Evolutionary conservation across 1,139 yeast species (phyloP), one percentile per base, ranked within the genome.

Genomic region (Scheffersomyces lignicola): DNA sequence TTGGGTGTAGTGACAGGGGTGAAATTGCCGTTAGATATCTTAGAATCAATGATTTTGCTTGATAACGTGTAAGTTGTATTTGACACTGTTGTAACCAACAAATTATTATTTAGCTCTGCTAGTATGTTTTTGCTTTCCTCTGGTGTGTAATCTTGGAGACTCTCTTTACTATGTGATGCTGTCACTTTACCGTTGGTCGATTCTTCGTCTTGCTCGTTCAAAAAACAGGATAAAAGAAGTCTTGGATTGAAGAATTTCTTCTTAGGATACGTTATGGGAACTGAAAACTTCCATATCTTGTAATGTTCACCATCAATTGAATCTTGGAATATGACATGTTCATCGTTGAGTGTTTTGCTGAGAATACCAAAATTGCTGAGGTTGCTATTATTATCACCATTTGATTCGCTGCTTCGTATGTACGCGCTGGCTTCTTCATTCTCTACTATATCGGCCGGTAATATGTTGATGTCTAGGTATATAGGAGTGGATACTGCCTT

Each of bases 241-340:
- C 47, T 52, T 0, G 76, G 75, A 28, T 56, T 48, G 24, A 42
- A 34, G 25, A 63, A 47, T 41, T 65, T 61, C 38, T 54, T 56
- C 22, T 62, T 53, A 1, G 76, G 75, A 42, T 69, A 69, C 2
- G 54, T 50, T 3, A 67, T 50, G 3, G 71, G 65, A 6, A 58
- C 31, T n/a, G 51, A 51, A 39, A 69, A 64, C 35, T 45, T 56
- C 72, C 73, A 67, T 4, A 67, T 39, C 5, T 45, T 42, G 29
- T 42, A 48, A 13, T 33, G 31, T 4, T 32, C 32, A 9, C 37
- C 47, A 16, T 45, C 12, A 7, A 7, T 34, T 21, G 21, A 7
- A 4, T 23, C n/a, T 5, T 24, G 7, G 22, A 24, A 31, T 3
- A 16, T 13, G 4, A 31, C 9, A n/a, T 31, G 28, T 4, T 21